Conservation (phyloP, 2,329 filamentous ascomycete genomes). For the Fusarium sp. region DNA sequence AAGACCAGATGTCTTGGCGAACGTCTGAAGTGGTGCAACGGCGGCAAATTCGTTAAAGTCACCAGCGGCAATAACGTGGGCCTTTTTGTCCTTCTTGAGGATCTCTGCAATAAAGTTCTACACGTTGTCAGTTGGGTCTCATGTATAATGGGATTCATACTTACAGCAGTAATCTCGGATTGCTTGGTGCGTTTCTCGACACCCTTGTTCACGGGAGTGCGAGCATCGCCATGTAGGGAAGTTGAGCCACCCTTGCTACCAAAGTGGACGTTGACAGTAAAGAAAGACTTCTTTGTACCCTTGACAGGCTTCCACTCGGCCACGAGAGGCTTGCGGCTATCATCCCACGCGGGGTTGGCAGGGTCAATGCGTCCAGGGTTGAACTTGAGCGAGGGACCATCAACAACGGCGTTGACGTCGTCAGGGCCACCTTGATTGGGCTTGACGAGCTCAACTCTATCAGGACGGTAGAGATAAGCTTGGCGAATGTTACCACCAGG, state of each 20-base stretch:
- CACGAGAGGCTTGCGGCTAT: conserved; percentile 72
- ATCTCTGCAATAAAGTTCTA: conserved; percentile 66
- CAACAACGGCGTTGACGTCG: conserved; percentile 66
- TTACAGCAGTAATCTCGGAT: conserved; percentile 65
- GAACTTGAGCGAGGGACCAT: conserved; percentile 65
- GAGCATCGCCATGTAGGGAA: conserved; percentile 69
- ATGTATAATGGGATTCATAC: conserved; percentile 34
- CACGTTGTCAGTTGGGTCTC: not conserved
- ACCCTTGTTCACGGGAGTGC: conserved; percentile 73
- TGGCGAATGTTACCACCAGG: conserved; percentile 77
- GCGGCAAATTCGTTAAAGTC: conserved; percentile 80
- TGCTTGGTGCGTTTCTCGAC: conserved; percentile 66
- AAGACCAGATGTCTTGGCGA: conserved; percentile 63
- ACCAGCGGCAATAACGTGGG: conserved; percentile 68
- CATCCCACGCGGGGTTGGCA: conserved; percentile 64
- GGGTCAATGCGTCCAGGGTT: conserved; percentile 77
- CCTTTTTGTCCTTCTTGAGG: conserved; percentile 62
- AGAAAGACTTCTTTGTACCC: conserved; percentile 63
- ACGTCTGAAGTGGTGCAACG: conserved; percentile 65
- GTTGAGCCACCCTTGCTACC: conserved; percentile 72
- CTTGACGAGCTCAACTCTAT: conserved; percentile 66
- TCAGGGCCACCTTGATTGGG: conserved; percentile 63
- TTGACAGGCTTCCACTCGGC: conserved; percentile 71
- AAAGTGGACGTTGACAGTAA: conserved; percentile 77
- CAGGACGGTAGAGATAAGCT: conserved; percentile 74